These are phyloP conservation scores for Chlorella sp. DNA, from an alignment of 139 green algal species.

Conservation along the genomic window DNA sequence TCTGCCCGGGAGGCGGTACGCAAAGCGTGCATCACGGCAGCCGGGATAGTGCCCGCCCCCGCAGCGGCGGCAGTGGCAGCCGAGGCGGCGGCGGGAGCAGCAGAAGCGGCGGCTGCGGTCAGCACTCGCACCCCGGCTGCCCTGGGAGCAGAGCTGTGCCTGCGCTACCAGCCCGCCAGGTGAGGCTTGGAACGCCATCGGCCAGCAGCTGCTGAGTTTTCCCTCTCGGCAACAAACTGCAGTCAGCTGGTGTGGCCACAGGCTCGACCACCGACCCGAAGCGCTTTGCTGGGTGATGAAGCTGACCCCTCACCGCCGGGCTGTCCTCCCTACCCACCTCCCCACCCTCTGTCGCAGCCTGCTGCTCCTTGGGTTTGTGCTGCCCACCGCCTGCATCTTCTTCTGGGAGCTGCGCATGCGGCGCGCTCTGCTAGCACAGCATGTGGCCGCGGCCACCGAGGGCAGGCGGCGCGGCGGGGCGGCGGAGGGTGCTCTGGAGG, in stretches of 20 bases:
- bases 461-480: background rate
- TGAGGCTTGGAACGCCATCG: background rate
- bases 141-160: background rate
- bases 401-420: background rate
- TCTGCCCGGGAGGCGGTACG: background rate
- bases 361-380: conserved; percentile 4
- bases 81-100: background rate
- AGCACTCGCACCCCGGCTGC: background rate
- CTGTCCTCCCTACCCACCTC: background rate
- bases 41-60: background rate
- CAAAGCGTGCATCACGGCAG: background rate
- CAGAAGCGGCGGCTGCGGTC: background rate
- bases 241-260: no score
- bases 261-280: no score
- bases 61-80: background rate
- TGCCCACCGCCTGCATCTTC: background rate
- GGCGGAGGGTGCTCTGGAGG: background rate
- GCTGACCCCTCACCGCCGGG: no score
- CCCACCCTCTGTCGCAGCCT: background rate
- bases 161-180: conserved; percentile 14
- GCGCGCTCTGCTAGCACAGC: background rate
- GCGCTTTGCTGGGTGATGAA: no score
- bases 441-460: no score
- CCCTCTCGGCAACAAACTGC: no score
- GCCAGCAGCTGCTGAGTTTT: no score